Percentiles rank a stretch among this genome's conserved stretches.
Conservation (phyloP, 2,329 filamentous ascomycete genomes). For the Phoma herbarum region DNA sequence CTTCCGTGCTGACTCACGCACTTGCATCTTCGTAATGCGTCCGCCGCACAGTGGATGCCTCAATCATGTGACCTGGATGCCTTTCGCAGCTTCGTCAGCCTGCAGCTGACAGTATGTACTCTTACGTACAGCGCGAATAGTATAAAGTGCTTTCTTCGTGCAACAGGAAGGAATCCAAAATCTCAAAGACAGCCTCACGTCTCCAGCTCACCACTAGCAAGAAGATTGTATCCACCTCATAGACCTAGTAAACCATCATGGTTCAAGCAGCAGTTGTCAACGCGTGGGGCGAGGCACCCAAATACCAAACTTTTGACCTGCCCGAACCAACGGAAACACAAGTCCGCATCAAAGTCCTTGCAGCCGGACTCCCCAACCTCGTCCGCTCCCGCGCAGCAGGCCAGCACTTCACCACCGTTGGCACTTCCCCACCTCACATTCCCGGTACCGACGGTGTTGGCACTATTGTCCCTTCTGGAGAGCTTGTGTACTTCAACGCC, state of each 20-base stretch:
- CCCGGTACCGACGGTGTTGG: slow-evolving; percentile 65
- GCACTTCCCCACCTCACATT: slow-evolving; percentile 59
- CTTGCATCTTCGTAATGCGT: background rate
- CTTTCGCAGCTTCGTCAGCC: background rate
- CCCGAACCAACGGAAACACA: slow-evolving; percentile 50
- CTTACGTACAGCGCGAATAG: background rate
- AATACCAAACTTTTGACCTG: slow-evolving; percentile 47
- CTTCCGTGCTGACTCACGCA: background rate
- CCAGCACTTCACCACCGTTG: slow-evolving; percentile 63
- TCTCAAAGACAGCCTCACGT: background rate
- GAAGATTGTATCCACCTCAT: background rate
- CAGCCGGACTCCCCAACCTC: slow-evolving; percentile 62
- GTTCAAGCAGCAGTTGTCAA: slow-evolving; percentile 55
- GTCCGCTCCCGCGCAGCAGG: slow-evolving; percentile 64
- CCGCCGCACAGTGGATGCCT: background rate
- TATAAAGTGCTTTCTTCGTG: background rate
- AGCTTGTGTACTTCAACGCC: slow-evolving; percentile 60
- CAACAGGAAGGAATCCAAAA: background rate
- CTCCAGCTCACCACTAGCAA: too few species aligned
- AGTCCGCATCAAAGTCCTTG: slow-evolving; percentile 62
- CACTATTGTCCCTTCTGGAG: slow-evolving; percentile 54
- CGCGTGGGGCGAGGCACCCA: slow-evolving; percentile 51
- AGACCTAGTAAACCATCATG: slow-evolving; percentile 10
- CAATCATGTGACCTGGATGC: background rate
- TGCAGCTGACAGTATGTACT: background rate